Conservation (phyloP, 2,329 filamentous ascomycete genomes). For the Aspergillus piperis region DNA sequence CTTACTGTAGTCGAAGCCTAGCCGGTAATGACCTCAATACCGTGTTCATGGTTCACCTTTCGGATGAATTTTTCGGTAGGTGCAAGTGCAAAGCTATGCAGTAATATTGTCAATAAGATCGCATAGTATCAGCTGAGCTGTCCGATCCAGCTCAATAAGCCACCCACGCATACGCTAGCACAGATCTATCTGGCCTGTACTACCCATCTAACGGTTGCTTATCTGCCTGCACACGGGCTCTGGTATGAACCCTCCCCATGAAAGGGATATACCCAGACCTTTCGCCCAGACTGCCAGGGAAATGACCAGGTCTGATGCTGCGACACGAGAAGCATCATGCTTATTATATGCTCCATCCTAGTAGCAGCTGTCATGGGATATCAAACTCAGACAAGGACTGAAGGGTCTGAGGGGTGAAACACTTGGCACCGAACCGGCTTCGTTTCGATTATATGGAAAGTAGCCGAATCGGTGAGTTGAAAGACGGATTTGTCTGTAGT, state of each 20-base stretch:
- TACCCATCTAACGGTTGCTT: neutral
- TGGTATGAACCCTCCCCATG: neutral
- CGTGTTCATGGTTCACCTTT: no score
- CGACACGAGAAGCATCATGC: neutral
- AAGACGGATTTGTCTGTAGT: neutral
- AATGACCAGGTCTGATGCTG: neutral
- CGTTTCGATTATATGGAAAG: slow-evolving; percentile 6
- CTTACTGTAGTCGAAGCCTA: no score
- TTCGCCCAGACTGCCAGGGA: neutral
- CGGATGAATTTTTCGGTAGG: no score
- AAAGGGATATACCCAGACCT: neutral
- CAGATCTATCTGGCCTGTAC: neutral
- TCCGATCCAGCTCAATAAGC: neutral
- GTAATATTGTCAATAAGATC: no score
- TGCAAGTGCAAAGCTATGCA: no score
- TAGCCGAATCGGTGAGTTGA: neutral
- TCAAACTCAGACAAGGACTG: slow-evolving; percentile 2
- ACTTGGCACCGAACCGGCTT: neutral
- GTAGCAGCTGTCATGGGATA: slow-evolving; percentile 4
- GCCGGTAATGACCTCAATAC: no score
- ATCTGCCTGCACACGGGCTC: neutral
- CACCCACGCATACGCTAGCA: neutral
- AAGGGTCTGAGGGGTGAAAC: slow-evolving; percentile 7
- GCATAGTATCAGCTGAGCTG: no score
- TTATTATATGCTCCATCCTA: neutral